Evolutionary conservation across 495 filamentous ascomycete genomes (phyloP).

Genomic region (Penicillium maclennaniae): DNA sequence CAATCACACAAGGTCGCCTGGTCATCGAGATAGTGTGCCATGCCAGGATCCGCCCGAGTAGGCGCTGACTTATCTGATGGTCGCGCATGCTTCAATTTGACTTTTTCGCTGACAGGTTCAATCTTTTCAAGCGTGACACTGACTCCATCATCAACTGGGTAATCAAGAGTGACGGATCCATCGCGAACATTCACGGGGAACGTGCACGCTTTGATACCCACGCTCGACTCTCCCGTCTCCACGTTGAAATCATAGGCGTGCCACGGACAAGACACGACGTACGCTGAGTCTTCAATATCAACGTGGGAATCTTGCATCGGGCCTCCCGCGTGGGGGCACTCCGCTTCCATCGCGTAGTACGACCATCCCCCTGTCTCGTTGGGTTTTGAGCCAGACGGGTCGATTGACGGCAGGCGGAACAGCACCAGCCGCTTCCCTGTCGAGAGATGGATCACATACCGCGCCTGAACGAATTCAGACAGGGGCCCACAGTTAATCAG

Average conservation of each 20-base stretch:
- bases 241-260: slow-evolving; percentile 57
- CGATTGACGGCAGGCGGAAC: slow-evolving; percentile 47
- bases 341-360: slow-evolving; percentile 53
- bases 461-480: slow-evolving; percentile 37
- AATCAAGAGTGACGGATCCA: slow-evolving; percentile 33
- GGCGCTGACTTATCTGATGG: slow-evolving; percentile 15
- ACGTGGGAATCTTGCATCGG: slow-evolving; percentile 49
- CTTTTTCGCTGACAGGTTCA: slow-evolving; percentile 48
- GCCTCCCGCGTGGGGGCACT: slow-evolving; percentile 51
- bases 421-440: slow-evolving; percentile 49
- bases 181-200: slow-evolving; percentile 43
- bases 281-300: slow-evolving; percentile 53
- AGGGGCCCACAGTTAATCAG: slow-evolving; percentile 36
- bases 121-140: slow-evolving; percentile 30
- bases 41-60: slow-evolving; percentile 14
- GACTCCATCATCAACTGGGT: slow-evolving; percentile 18
- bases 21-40: slow-evolving; percentile 37
- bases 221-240: slow-evolving; percentile 52
- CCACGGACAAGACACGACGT: slow-evolving; percentile 53
- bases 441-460: slow-evolving; percentile 48
- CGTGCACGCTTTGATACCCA: slow-evolving; percentile 51
- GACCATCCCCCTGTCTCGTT: slow-evolving; percentile 45
- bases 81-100: slow-evolving; percentile 44
- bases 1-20: slow-evolving; percentile 49
- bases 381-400: slow-evolving; percentile 24